These are phyloP conservation scores for Kuraishia borneana DNA, from an alignment of 805 yeast species.

Conservation along the genomic window DNA sequence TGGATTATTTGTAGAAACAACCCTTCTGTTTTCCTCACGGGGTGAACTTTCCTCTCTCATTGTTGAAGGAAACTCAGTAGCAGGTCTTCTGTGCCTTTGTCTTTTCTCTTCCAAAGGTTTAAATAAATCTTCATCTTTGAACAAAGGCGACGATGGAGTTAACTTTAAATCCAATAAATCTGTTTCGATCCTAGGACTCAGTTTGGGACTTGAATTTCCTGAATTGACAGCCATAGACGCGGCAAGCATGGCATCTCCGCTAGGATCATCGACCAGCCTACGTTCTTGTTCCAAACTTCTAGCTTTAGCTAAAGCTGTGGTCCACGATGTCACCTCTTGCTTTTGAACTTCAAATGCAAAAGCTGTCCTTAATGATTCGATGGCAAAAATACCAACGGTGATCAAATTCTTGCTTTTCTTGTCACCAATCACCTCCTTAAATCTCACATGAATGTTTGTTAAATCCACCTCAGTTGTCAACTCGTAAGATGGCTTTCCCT, in stretches of 20 bases:
- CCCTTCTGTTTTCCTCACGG: conserved; percentile 8
- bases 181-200: not conserved
- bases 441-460: conserved; percentile 35
- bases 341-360: conserved; percentile 47
- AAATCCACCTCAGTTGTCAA: conserved; percentile 44
- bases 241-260: conserved; percentile 25
- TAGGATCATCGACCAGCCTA: conserved; percentile 9
- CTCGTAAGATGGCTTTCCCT: conserved; percentile 28
- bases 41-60: conserved; percentile 4
- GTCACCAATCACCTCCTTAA: conserved; percentile 46
- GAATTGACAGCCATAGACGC: conserved; percentile 18
- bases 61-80: not conserved
- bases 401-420: conserved; percentile 21
- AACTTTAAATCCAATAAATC: conserved; percentile 1
- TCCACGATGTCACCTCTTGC: conserved; percentile 44
- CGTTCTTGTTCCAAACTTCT: conserved; percentile 38
- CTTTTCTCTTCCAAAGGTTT: not conserved
- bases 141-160: conserved; percentile 2
- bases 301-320: conserved; percentile 38
- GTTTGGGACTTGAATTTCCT: not conserved
- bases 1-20: conserved; percentile 13
- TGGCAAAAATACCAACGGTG: conserved; percentile 39
- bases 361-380: conserved; percentile 42
- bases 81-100: not conserved
- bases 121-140: not conserved